phyloP scores from a whole-genome alignment of 208 protist genomes.

The Trypanosoma theileri region DNA sequence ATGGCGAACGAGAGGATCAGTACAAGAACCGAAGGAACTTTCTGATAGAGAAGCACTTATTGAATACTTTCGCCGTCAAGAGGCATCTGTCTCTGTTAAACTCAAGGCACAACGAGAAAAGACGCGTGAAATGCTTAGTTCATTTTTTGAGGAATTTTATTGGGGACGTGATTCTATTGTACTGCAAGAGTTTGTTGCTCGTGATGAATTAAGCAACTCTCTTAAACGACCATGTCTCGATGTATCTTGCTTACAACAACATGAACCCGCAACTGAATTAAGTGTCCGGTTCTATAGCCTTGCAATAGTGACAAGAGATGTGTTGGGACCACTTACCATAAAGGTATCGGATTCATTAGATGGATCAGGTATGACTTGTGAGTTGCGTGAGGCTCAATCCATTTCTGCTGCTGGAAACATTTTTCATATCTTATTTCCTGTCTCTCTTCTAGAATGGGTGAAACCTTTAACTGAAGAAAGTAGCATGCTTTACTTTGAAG shows the following conservation, averaged over 20 bases:
- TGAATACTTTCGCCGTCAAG: constrained; percentile 33
- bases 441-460: constrained; percentile 11
- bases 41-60: constrained; percentile 25
- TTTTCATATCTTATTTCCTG: constrained; percentile 31
- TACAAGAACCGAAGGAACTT: constrained; percentile 8
- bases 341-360: constrained; percentile 28
- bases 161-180: constrained; percentile 37
- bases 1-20: constrained; percentile 17
- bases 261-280: neutral
- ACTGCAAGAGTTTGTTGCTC: constrained; percentile 35
- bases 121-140: constrained; percentile 20
- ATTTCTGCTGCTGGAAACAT: constrained; percentile 26
- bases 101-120: constrained; percentile 12
- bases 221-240: neutral
- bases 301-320: constrained; percentile 12
- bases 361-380: constrained; percentile 11
- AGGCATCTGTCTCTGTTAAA: constrained; percentile 2
- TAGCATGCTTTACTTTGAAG: constrained; percentile 32
- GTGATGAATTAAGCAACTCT: constrained; percentile 14
- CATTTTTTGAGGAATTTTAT: constrained; percentile 39
- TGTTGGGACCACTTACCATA: constrained; percentile 10
- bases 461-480: constrained; percentile 4
- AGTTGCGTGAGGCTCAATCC: constrained; percentile 26
- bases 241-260: neutral
- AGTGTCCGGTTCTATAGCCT: constrained; percentile 29